These are phyloP conservation scores for Lentinula aciculospora DNA, from an alignment of 768 basidiomycete genomes.

Conservation along the genomic window DNA sequence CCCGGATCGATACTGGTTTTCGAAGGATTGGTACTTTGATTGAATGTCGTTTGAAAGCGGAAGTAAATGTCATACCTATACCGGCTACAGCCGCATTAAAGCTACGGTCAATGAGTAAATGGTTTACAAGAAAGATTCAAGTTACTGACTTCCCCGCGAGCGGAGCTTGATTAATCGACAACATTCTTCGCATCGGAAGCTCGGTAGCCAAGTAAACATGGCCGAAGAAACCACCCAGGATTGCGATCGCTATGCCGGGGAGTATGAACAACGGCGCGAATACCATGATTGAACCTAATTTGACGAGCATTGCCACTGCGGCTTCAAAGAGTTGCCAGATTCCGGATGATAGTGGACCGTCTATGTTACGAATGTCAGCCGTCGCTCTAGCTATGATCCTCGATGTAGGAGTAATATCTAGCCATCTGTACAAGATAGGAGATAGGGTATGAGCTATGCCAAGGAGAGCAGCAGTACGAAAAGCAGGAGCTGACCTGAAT, in stretches of 20 bases:
- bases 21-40: neutral
- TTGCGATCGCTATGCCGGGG: conserved; percentile 35
- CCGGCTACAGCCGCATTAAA: conserved; percentile 56
- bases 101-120: conserved; percentile 18
- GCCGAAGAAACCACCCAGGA: conserved; percentile 37
- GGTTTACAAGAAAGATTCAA: conserved; percentile 18
- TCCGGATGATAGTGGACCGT: neutral
- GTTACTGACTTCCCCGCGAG: conserved; percentile 32
- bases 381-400: conserved; percentile 44
- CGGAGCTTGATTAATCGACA: conserved; percentile 33
- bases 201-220: conserved; percentile 42
- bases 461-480: neutral
- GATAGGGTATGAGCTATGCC: neutral
- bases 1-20: conserved; percentile 48
- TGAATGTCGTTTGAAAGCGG: neutral
- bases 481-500: conserved; percentile 14
- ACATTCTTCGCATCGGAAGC: conserved; percentile 42
- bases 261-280: conserved; percentile 41
- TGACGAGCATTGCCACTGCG: conserved; percentile 30
- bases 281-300: conserved; percentile 36
- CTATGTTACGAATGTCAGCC: conserved; percentile 31
- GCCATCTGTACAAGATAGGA: conserved; percentile 17
- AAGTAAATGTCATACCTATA: conserved; percentile 29
- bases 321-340: neutral
- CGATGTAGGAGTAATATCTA: conserved; percentile 15